Base-by-base conservation (phyloP, 2,329 filamentous ascomycete species). In the Pezicula carpinea region DNA sequence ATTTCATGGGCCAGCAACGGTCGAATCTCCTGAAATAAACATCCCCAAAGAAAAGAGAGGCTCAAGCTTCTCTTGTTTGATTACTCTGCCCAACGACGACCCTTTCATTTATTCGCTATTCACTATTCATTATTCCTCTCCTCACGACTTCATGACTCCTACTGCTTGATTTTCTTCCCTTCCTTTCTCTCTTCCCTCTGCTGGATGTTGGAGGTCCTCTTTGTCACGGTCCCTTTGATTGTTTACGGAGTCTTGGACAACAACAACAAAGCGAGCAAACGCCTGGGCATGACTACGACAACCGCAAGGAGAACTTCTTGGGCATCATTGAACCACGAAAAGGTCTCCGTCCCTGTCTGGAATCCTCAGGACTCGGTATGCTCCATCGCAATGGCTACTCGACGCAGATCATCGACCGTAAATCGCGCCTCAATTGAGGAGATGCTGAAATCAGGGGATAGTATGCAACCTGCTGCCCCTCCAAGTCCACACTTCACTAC, bases 371-470 rank as follows among this genome's bases (percentile, higher is more conserved):
- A 52, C 40, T 55, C 51, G 51, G 54, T 54, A 59, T 59, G 59
- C 56, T 40, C 38, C 19, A 40, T 40, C 18, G 51, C 47, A 43
- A 63, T 63, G 61, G 56, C 55, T 44, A 54, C 54, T 46, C 48
- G 50, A 31, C 52, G 59, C 51, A 48, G 48, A 46, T 57, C 53
- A 31, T 61, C 58, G 11, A 55, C 61, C 47, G 59, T 29, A 8
- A 29, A 61, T 49, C 54, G 46, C 19, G 55, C 50, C 38, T 59
- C 60, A 29, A 48, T 62, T 35, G 54, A 60, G 46, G 55, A 57
- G 13, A 60, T 67, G 58, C 62, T 50, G 54, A 58, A 47, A 15
- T 48, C 60, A 44, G 59, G 55, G 44, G 53, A 52, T 32, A 31
- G 50, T 18, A 43, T 19, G 21, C 53, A 56, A 50, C 48, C 56